Base-by-base conservation (phyloP, 176 grass and related monocot genomes). In the Zea luxurians region DNA sequence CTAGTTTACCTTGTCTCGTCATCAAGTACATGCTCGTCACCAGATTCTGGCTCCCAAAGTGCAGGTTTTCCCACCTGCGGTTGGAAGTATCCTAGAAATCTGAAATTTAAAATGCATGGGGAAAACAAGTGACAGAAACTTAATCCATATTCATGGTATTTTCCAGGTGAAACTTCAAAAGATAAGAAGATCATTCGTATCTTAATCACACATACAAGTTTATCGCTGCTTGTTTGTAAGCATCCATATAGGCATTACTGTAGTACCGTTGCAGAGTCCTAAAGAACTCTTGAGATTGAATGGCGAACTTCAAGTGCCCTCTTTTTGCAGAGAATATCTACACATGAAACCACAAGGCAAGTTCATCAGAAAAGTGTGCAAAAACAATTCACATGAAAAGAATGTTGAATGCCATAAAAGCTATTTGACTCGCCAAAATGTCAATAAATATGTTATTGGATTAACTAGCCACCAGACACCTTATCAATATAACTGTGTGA, bases 271-370 rank as follows among this genome's bases (percentile, higher is more conserved):
- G 92, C 69, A 99, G 86, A 78, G 92, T 93, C 76, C 96, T 89
- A 70, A 99, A 95, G 35, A 99, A 93, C 71, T 95, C 92, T 59
- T 95, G 92, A 20, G 89, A 92, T 83, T 92, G 92, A 50, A 90
- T 94, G 71, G 90, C 84, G 74, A 90, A 83, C 84, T 92, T 95
- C 66, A 86, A 84, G 57, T 93, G 90, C 37, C 92, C 92, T 90
- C 89, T 95, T 47, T 93, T 92, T 79, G 91, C 92, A 61, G 96
- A 95, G 79, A 99, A 99, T 91, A 99, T 99, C 96, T 98, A 71
- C 57, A 75, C 57, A 83, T 18, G 44, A 80, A 88, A 73, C 37
- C 62, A 88, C 55, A 83, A 64, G 41, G 49, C 46, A 46, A 60
- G 52, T 49, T 80, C 47, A 83, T 81, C 34, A 67, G 13, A 78